phyloP scores from a whole-genome alignment of 75 land plant species.

The Selaginella tamariscina region DNA sequence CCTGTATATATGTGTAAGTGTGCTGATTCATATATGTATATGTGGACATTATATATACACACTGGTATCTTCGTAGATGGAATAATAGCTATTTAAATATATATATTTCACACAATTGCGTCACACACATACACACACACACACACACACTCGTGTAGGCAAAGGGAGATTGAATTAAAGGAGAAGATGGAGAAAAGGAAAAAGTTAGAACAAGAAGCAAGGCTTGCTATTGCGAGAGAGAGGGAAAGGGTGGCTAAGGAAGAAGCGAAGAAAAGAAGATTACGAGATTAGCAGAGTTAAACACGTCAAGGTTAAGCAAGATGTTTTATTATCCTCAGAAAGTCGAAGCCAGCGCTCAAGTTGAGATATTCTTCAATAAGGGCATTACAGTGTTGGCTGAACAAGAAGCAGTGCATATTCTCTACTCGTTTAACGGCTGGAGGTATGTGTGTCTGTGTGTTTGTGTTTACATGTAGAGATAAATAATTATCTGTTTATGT shows the following conservation, averaged over 20 bases:
- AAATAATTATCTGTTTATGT: too few species aligned
- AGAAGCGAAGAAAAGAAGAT: neutral
- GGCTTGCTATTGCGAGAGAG: neutral
- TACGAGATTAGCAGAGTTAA: neutral
- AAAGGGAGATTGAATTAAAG: constrained; percentile 22
- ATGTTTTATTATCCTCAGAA: constrained; percentile 52
- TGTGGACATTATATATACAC: neutral
- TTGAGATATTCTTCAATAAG: constrained; percentile 57
- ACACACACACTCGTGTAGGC: neutral
- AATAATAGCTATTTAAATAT: too few species aligned
- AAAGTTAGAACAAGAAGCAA: constrained; percentile 37
- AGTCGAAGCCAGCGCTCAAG: constrained; percentile 40
- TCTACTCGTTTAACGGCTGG: constrained; percentile 85
- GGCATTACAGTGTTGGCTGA: constrained; percentile 36
- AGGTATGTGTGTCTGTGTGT: too few species aligned
- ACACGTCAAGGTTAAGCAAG: constrained; percentile 7
- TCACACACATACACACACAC: too few species aligned
- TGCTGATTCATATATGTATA: neutral
- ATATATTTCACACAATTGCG: too few species aligned
- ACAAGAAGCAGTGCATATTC: constrained; percentile 44
- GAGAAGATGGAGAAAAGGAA: constrained; percentile 25
- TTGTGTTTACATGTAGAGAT: too few species aligned
- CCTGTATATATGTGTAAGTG: neutral
- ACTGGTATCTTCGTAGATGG: neutral
- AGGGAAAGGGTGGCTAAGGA: constrained; percentile 3